These are phyloP conservation scores for Aegle marmelos DNA, from an alignment of 345 rosid genomes.

Conservation along the genomic window DNA sequence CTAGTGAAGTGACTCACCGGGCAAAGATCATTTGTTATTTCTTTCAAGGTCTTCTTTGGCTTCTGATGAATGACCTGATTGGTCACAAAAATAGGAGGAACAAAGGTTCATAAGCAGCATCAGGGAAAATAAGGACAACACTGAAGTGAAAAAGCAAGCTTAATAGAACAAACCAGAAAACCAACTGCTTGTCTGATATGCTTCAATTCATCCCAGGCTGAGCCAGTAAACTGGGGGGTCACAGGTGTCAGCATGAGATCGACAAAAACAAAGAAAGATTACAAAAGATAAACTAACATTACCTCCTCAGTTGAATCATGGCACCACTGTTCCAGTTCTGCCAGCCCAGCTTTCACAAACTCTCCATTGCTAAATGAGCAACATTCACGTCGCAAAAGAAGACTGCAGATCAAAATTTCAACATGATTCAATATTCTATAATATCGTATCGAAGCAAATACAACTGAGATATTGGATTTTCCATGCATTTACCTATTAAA, in stretches of 20 bases:
- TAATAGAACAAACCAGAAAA: conserved; percentile 60
- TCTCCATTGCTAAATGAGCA: conserved; percentile 99
- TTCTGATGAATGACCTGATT: conserved; percentile 90
- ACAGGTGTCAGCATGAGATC: conserved; percentile 11
- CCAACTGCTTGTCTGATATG: conserved; percentile 99
- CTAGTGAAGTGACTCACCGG: conserved; percentile 44
- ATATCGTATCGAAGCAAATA: conserved; percentile 3
- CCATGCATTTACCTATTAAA: conserved; percentile 73
- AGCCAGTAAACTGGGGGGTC: conserved; percentile 66
- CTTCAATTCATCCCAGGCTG: conserved; percentile 89
- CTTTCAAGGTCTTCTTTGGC: conserved; percentile 84
- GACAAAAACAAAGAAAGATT: conserved; percentile 8
- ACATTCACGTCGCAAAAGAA: conserved; percentile 92
- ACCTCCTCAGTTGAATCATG: conserved; percentile 85
- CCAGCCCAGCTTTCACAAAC: conserved; percentile 86
- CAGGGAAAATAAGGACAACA: neutral
- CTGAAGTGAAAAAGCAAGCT: neutral
- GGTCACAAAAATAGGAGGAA: conserved; percentile 4
- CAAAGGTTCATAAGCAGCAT: neutral
- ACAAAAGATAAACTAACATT: neutral
- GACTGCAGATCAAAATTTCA: conserved; percentile 47
- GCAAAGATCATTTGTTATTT: conserved; percentile 92
- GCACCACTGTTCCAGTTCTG: conserved; percentile 92
- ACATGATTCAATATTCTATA: neutral
- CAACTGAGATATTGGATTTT: conserved; percentile 18